A percentile compares a stretch with the other conserved stretches of the same genome.
Conservation (phyloP, 805 yeast genomes). For the Torulaspora quercuum region DNA sequence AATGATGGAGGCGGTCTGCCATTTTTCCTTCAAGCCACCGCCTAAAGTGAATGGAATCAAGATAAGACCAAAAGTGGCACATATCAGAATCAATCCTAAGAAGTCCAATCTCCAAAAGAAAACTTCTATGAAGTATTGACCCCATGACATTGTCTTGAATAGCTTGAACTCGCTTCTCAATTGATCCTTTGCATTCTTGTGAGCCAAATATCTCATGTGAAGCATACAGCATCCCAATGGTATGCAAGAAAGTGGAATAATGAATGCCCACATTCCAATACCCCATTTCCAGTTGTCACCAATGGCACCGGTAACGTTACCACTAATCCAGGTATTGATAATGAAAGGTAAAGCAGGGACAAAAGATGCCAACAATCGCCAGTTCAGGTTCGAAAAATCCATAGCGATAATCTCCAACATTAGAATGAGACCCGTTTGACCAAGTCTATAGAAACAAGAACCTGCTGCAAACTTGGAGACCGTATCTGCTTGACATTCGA, state of each 20-base stretch:
- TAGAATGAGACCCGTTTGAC: conserved; percentile 58
- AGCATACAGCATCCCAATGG: conserved; percentile 46
- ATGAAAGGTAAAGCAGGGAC: conserved; percentile 65
- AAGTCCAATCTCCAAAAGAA: conserved; percentile 61
- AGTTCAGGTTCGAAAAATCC: conserved; percentile 60
- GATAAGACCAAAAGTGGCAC: conserved; percentile 56
- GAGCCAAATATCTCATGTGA: conserved; percentile 48
- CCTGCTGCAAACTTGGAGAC: conserved; percentile 55
- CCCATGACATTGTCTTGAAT: conserved; percentile 14
- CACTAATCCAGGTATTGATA: conserved; percentile 70
- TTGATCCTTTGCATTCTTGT: conserved; percentile 40
- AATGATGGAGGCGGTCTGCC: conserved; percentile 57
- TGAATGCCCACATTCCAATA: conserved; percentile 59
- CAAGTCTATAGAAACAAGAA: conserved; percentile 44
- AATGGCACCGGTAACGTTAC: conserved; percentile 44
- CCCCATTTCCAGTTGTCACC: conserved; percentile 49
- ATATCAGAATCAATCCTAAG: conserved; percentile 53
- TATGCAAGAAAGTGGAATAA: conserved; percentile 49
- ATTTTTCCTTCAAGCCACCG: conserved; percentile 49
- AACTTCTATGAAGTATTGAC: conserved; percentile 33
- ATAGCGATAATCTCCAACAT: conserved; percentile 53
- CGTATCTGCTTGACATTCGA: conserved; percentile 51
- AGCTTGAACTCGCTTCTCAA: conserved; percentile 32
- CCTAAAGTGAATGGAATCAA: conserved; percentile 68
- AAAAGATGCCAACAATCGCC: conserved; percentile 59